phyloP scores from a whole-genome alignment of 2,329 filamentous ascomycete species.

The Diaporthe destruens region DNA sequence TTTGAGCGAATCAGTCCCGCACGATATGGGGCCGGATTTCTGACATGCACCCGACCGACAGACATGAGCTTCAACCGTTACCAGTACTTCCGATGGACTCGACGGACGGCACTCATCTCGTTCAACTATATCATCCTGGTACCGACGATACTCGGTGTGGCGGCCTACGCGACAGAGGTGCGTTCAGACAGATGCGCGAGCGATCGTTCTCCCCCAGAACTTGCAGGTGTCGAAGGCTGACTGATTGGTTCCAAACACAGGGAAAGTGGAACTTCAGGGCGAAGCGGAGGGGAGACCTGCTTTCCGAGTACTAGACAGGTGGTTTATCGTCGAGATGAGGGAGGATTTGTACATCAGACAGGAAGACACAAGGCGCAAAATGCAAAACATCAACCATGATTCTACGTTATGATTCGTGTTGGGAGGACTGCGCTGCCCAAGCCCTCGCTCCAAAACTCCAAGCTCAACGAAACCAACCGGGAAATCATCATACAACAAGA shows the following conservation, averaged over 20 bases:
- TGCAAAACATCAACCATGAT: neutral
- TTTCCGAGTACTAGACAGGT: conserved; percentile 77
- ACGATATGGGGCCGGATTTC: neutral
- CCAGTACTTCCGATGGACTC: conserved; percentile 96
- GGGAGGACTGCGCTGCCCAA: neutral
- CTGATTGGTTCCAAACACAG: conserved; percentile 59
- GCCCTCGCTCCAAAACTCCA: neutral
- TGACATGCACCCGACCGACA: conserved; percentile 53
- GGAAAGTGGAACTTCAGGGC: conserved; percentile 88
- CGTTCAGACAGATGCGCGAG: conserved; percentile 57
- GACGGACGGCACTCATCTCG: conserved; percentile 82
- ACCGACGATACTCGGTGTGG: conserved; percentile 76
- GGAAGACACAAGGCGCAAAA: neutral
- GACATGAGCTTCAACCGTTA: conserved; percentile 87
- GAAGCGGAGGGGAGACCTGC: conserved; percentile 89
- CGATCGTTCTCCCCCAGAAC: conserved; percentile 36
- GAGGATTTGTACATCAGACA: conserved; percentile 37
- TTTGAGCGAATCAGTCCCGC: neutral
- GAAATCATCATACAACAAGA: conserved; percentile 32
- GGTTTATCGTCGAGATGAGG: neutral
- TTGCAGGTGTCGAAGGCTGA: conserved; percentile 8
- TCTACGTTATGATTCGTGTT: neutral
- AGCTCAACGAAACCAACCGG: neutral
- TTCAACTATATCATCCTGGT: conserved; percentile 82
- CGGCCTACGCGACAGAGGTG: conserved; percentile 88